These are phyloP conservation scores for Amanita fuliginea DNA, from an alignment of 768 basidiomycete species.

Conservation along the genomic window DNA sequence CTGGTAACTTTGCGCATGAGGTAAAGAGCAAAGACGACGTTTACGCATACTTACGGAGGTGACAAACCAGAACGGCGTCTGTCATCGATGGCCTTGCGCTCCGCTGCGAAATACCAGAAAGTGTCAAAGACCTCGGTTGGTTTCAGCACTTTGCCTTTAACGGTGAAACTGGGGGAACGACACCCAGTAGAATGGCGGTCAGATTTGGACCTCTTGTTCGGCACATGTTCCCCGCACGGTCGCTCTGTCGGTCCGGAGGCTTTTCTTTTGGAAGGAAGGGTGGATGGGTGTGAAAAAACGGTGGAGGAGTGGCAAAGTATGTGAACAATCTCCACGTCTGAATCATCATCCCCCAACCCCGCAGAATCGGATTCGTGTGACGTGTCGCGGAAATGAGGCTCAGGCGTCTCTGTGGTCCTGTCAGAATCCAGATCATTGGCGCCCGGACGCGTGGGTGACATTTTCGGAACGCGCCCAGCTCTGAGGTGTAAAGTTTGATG, in stretches of 20 bases:
- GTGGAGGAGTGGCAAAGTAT: background rate
- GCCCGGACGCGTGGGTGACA: background rate
- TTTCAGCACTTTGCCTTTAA: conserved; percentile 26
- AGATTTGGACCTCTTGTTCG: background rate
- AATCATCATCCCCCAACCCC: background rate
- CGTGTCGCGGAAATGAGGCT: background rate
- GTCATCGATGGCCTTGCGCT: conserved; percentile 47
- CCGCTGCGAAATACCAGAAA: conserved; percentile 47
- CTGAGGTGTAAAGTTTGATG: background rate
- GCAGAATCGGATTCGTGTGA: background rate
- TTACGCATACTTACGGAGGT: conserved; percentile 33
- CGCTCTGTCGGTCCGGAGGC: background rate
- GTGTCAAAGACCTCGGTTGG: conserved; percentile 49
- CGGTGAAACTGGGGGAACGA: conserved; percentile 14
- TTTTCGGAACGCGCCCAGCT: background rate
- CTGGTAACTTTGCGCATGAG: conserved; percentile 17
- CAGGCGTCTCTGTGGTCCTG: conserved; percentile 3
- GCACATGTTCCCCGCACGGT: background rate
- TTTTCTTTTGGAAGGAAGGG: conserved; percentile 2
- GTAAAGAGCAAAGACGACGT: background rate
- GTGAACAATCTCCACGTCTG: conserved; percentile 1
- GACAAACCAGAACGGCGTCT: conserved; percentile 36
- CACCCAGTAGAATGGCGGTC: background rate
- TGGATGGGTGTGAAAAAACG: background rate
- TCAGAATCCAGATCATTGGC: background rate